Percentiles rank a stretch among this genome's conserved stretches.
Conservation (phyloP, 2,329 filamentous ascomycete genomes). For the Penicillium corylophilum region DNA sequence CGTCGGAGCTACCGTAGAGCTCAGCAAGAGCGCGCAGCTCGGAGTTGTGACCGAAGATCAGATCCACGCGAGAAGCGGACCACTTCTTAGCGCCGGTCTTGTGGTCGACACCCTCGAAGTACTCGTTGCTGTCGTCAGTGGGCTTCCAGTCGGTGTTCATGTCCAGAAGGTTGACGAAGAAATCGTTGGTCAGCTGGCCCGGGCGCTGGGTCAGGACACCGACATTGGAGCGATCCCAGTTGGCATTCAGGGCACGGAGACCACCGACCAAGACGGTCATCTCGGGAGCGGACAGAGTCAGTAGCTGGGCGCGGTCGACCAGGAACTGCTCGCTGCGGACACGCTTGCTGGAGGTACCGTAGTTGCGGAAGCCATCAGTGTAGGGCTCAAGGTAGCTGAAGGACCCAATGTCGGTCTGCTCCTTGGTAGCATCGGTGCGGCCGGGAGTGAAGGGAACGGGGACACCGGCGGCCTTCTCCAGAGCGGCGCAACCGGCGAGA, state of each 20-base stretch:
- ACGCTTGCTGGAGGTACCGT: slow-evolving; percentile 61
- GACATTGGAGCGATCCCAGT: slow-evolving; percentile 66
- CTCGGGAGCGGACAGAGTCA: slow-evolving; percentile 70
- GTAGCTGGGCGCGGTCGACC: slow-evolving; percentile 68
- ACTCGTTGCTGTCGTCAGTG: slow-evolving; percentile 51
- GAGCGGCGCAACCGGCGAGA: slow-evolving; percentile 66
- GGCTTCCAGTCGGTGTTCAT: slow-evolving; percentile 64
- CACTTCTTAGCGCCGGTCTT: slow-evolving; percentile 67
- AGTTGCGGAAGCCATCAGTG: slow-evolving; percentile 79
- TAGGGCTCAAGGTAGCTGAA: slow-evolving; percentile 66
- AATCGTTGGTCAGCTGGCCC: slow-evolving; percentile 73
- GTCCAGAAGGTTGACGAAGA: slow-evolving; percentile 77
- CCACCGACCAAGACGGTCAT: slow-evolving; percentile 70
- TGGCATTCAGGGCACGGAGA: slow-evolving; percentile 66
- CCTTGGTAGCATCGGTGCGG: slow-evolving; percentile 68
- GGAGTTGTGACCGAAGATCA: slow-evolving; percentile 71
- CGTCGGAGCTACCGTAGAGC: slow-evolving; percentile 64
- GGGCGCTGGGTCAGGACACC: slow-evolving; percentile 69
- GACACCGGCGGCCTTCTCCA: slow-evolving; percentile 69
- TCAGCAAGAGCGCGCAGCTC: slow-evolving; percentile 71
- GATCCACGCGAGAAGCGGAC: slow-evolving; percentile 66
- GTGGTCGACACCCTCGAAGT: slow-evolving; percentile 64
- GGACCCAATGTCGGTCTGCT: slow-evolving; percentile 67
- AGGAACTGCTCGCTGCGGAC: slow-evolving; percentile 68
- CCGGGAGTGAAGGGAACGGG: slow-evolving; percentile 71